Evolutionary conservation across 805 yeast genomes (phyloP).

Genomic region (Cyberlindnera japonica): DNA sequence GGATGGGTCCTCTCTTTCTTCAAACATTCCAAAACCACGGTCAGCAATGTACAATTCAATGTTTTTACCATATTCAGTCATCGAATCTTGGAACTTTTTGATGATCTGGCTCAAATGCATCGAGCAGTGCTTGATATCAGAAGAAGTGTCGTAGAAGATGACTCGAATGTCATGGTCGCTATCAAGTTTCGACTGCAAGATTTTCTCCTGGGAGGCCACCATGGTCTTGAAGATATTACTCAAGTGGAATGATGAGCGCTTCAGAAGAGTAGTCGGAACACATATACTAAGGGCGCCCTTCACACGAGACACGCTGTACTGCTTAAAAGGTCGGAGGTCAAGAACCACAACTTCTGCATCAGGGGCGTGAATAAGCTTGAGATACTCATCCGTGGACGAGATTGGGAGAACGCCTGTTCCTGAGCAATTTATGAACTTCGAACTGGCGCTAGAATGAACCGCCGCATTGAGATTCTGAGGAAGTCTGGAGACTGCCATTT

Average conservation of each 20-base stretch:
- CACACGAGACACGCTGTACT: slow-evolving; percentile 59
- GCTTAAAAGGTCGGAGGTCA: slow-evolving; percentile 81
- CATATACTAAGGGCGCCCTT: slow-evolving; percentile 68
- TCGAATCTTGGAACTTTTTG: slow-evolving; percentile 23
- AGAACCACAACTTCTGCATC: slow-evolving; percentile 17
- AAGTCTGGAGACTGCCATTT: slow-evolving; percentile 7
- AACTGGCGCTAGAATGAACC: slow-evolving; percentile 6
- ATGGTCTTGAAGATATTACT: slow-evolving; percentile 28
- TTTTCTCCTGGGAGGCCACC: slow-evolving; percentile 22
- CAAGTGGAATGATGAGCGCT: slow-evolving; percentile 40
- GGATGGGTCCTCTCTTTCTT: slow-evolving; percentile 1
- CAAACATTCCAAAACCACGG: slow-evolving; percentile 22
- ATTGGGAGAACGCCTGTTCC: slow-evolving; percentile 15
- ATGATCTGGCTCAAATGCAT: slow-evolving; percentile 26
- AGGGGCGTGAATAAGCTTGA: not conserved
- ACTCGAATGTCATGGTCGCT: slow-evolving; percentile 12
- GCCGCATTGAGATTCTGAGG: slow-evolving; percentile 14
- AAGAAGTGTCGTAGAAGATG: slow-evolving; percentile 26
- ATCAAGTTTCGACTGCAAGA: slow-evolving; percentile 15
- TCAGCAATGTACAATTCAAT: slow-evolving; percentile 21
- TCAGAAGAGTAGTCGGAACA: slow-evolving; percentile 82
- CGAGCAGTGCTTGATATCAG: slow-evolving; percentile 22
- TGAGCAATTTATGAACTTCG: slow-evolving; percentile 15
- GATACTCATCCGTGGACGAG: slow-evolving; percentile 11
- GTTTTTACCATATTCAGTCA: slow-evolving; percentile 11